phyloP scores from a whole-genome alignment of 192 early-diverging fungal species.

The Gaertneriomyces sp. region DNA sequence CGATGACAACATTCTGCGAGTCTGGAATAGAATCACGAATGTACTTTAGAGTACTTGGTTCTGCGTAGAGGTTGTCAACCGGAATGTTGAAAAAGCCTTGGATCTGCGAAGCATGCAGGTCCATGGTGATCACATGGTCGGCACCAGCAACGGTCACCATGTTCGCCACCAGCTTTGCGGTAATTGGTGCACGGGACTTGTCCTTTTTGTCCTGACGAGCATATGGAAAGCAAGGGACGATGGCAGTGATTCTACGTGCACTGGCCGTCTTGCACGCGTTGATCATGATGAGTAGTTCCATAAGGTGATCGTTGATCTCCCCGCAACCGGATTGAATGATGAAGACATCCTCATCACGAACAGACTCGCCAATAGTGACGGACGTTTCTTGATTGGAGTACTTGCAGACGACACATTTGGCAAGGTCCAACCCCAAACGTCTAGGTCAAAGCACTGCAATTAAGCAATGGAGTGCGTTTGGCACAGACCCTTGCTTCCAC shows the following conservation, averaged over 20 bases:
- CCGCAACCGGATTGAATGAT: slow-evolving; percentile 95
- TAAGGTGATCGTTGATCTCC: slow-evolving; percentile 93
- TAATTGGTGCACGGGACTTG: slow-evolving; percentile 80
- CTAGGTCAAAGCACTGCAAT: slow-evolving; percentile 36
- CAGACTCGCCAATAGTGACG: slow-evolving; percentile 85
- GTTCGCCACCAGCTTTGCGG: slow-evolving; percentile 93
- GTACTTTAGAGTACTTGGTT: slow-evolving; percentile 88
- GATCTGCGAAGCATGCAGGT: slow-evolving; percentile 93
- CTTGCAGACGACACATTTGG: slow-evolving; percentile 89
- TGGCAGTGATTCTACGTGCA: slow-evolving; percentile 86
- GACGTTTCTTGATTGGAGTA: slow-evolving; percentile 94
- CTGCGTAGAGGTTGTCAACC: slow-evolving; percentile 94
- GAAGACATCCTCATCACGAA: slow-evolving; percentile 96
- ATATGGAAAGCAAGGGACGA: slow-evolving; percentile 96
- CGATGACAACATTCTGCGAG: slow-evolving; percentile 81
- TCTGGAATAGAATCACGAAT: slow-evolving; percentile 82
- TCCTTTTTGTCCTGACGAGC: slow-evolving; percentile 68
- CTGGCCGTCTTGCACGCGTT: slow-evolving; percentile 93
- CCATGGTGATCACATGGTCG: slow-evolving; percentile 96
- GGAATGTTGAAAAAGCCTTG: slow-evolving; percentile 97
- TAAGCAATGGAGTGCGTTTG: too few species aligned
- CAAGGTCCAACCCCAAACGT: slow-evolving; percentile 85
- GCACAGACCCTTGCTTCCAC: slow-evolving; percentile 2
- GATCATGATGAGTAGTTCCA: slow-evolving; percentile 98
- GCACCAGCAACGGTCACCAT: slow-evolving; percentile 92